Evolutionary conservation across 1,284 basidiomycete genomes (phyloP).

Genomic region (Tilletia indica): DNA sequence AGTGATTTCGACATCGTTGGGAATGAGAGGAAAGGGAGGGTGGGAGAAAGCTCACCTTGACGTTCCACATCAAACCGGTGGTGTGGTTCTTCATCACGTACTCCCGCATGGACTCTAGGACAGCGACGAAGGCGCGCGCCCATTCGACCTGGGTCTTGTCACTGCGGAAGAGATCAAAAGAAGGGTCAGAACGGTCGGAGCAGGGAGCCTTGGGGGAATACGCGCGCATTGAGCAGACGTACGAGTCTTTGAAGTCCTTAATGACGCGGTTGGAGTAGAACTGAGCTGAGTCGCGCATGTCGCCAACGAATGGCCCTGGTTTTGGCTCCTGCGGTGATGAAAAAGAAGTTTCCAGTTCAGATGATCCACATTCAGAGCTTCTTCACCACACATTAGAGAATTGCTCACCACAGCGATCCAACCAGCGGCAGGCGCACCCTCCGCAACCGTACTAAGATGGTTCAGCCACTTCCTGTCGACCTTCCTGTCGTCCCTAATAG

Average conservation of each 20-base stretch:
- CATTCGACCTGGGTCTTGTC: constrained; percentile 86
- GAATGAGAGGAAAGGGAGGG: too few relatives aligned
- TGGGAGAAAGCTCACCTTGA: constrained; percentile 59
- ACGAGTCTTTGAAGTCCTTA: constrained; percentile 85
- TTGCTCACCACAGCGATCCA: constrained; percentile 70
- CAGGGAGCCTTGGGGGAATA: not conserved
- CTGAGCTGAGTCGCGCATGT: constrained; percentile 81
- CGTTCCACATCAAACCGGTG: constrained; percentile 86
- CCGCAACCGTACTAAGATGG: constrained; percentile 76
- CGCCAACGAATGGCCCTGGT: constrained; percentile 77
- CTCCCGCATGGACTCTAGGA: constrained; percentile 76
- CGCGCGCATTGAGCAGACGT: not conserved
- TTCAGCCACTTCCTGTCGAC: constrained; percentile 78
- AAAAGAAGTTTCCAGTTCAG: not conserved
- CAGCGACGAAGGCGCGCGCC: constrained; percentile 71
- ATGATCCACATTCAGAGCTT: not conserved
- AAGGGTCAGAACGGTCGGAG: not conserved
- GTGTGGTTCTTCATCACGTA: constrained; percentile 86
- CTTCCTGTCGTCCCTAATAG: constrained; percentile 77
- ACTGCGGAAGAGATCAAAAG: constrained; percentile 17
- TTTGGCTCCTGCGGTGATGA: constrained; percentile 62
- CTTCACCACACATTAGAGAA: too few relatives aligned
- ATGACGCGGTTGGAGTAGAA: constrained; percentile 90
- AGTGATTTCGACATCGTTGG: too few relatives aligned
- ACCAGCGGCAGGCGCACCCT: constrained; percentile 80